Conservation (phyloP, 129 eudicot species). For the Deinandra increscens region DNA sequence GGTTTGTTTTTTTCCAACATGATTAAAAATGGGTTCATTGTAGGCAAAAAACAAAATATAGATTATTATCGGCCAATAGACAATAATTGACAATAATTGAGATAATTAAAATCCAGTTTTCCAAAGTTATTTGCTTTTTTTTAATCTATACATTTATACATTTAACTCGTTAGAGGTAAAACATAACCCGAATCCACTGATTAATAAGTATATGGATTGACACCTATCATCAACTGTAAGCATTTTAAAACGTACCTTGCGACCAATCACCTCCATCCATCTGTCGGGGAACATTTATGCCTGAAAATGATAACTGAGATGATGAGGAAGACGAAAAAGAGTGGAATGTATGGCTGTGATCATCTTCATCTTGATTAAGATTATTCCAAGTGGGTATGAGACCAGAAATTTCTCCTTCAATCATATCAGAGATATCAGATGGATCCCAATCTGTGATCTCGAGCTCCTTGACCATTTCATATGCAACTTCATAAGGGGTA, state of each 20-base stretch:
- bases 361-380: slow-evolving; percentile 51
- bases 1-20: no score
- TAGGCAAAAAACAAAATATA: no score
- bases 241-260: slow-evolving; percentile 44
- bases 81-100: no score
- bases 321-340: slow-evolving; percentile 58
- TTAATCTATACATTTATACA: no score
- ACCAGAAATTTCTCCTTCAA: slow-evolving; percentile 72
- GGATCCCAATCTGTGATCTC: slow-evolving; percentile 83
- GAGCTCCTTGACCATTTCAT: slow-evolving; percentile 87
- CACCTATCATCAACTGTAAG: neutral
- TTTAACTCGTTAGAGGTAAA: neutral
- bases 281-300: slow-evolving; percentile 31
- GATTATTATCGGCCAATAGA: no score
- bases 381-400: slow-evolving; percentile 54
- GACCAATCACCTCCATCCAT: slow-evolving; percentile 36
- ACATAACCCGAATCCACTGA: neutral
- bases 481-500: slow-evolving; percentile 72
- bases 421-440: slow-evolving; percentile 74
- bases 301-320: slow-evolving; percentile 55
- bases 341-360: slow-evolving; percentile 33
- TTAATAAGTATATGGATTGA: neutral
- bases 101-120: no score
- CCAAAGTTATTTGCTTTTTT: no score
- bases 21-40: no score